These are phyloP conservation scores for Knufia fluminis DNA, from an alignment of 2,329 filamentous ascomycete species.

Conservation along the genomic window DNA sequence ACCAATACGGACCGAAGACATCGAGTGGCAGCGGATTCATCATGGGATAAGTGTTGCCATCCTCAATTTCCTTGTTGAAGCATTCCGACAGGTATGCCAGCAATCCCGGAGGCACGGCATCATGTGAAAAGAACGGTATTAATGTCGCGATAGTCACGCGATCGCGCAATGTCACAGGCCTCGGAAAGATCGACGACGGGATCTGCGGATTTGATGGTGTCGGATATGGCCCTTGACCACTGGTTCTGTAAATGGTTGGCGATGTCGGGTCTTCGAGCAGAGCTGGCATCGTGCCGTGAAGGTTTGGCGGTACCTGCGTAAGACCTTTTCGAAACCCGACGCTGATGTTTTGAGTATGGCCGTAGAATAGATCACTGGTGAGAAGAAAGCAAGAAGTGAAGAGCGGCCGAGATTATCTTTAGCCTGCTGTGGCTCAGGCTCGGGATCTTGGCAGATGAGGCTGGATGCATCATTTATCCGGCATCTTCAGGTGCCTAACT, in stretches of 20 bases:
- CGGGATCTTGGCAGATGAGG: background rate
- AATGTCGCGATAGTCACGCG: conserved; percentile 75
- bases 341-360: conserved; percentile 1
- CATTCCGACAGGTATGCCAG: conserved; percentile 71
- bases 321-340: conserved; percentile 4
- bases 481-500: background rate
- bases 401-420: background rate
- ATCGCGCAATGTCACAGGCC: conserved; percentile 73
- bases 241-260: conserved; percentile 60
- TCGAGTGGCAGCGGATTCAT: conserved; percentile 64
- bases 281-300: conserved; percentile 52
- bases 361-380: background rate
- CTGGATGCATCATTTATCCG: background rate
- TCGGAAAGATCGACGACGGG: conserved; percentile 59
- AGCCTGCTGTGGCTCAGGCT: background rate
- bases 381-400: background rate
- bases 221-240: conserved; percentile 57
- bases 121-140: conserved; percentile 68
- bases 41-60: conserved; percentile 88
- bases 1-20: conserved; percentile 76
- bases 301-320: conserved; percentile 2
- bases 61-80: conserved; percentile 82
- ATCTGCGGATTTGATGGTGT: conserved; percentile 53
- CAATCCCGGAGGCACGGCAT: conserved; percentile 66
- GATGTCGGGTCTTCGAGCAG: conserved; percentile 68